Evolutionary conservation across 768 basidiomycete genomes (phyloP).

Genomic region (Grammothele lineata): DNA sequence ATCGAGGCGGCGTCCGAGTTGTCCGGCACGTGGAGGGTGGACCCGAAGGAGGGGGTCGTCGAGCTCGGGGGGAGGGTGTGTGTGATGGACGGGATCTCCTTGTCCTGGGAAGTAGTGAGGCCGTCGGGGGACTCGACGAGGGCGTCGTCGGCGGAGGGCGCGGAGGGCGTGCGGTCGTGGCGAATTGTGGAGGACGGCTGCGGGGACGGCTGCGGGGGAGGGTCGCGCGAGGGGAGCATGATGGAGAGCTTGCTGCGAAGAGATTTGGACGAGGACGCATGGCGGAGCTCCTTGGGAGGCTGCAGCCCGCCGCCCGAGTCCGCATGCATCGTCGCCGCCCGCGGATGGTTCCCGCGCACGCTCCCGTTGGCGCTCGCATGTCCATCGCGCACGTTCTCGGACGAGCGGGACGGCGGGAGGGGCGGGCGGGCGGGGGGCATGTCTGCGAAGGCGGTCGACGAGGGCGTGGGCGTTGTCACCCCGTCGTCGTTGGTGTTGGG

Average conservation of each 20-base stretch:
- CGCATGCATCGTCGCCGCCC: slow-evolving; percentile 18
- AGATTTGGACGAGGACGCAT: slow-evolving; percentile 14
- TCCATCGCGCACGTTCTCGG: slow-evolving; percentile 16
- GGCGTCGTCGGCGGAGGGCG: slow-evolving; percentile 8
- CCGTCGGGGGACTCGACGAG: slow-evolving; percentile 27
- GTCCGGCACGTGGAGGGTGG: slow-evolving; percentile 18
- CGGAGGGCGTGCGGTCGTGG: slow-evolving; percentile 11
- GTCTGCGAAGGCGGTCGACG: slow-evolving; percentile 18
- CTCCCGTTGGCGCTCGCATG: background rate
- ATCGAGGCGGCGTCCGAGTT: slow-evolving; percentile 24
- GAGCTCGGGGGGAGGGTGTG: slow-evolving; percentile 8
- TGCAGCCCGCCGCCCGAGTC: slow-evolving; percentile 3
- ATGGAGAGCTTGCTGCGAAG: slow-evolving; percentile 16
- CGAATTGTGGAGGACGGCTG: slow-evolving; percentile 15
- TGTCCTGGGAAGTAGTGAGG: slow-evolving; percentile 4
- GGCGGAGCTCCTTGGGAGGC: slow-evolving; percentile 12
- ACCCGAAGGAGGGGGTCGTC: slow-evolving; percentile 9
- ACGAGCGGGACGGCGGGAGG: slow-evolving; percentile 13
- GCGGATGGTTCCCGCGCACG: slow-evolving; percentile 12
- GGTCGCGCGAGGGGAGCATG: slow-evolving; percentile 15
- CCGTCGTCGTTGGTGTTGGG: slow-evolving; percentile 18
- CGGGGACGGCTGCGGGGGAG: background rate
- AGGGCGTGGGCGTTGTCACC: slow-evolving; percentile 21
- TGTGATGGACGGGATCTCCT: slow-evolving; percentile 3
- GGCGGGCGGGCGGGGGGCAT: slow-evolving; percentile 7